phyloP scores from a whole-genome alignment of 1,139 yeast species.

The Insectozyma bohioensis region DNA sequence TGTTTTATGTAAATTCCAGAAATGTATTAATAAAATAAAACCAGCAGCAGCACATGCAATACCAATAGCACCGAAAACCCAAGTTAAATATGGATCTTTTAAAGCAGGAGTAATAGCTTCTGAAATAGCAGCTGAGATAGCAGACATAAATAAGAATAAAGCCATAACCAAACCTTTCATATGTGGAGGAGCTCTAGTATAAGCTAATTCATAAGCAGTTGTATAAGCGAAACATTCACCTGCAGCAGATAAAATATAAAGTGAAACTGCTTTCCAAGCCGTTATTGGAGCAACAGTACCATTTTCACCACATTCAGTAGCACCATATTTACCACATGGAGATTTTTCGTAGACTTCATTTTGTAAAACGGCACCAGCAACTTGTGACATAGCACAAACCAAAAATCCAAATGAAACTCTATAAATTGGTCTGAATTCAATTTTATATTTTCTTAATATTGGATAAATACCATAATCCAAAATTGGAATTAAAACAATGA shows the following conservation, averaged over 20 bases:
- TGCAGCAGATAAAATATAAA: conserved; percentile 57
- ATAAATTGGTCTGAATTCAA: conserved; percentile 37
- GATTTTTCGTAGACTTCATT: conserved; percentile 33
- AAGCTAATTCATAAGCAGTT: conserved; percentile 71
- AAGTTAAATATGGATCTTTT: conserved; percentile 52
- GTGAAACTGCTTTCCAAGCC: conserved; percentile 55
- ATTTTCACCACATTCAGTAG: conserved; percentile 48
- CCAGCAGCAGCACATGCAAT: conserved; percentile 47
- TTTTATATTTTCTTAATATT: conserved; percentile 46
- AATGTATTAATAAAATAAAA: conserved; percentile 41
- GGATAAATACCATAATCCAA: conserved; percentile 62
- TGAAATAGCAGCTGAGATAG: conserved; percentile 58
- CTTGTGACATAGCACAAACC: conserved; percentile 37
- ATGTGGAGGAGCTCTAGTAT: conserved; percentile 63
- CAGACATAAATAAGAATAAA: conserved; percentile 58
- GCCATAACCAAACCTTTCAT: conserved; percentile 73
- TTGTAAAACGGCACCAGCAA: conserved; percentile 43
- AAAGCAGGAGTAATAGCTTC: conserved; percentile 57
- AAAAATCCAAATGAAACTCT: conserved; percentile 38
- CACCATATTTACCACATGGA: conserved; percentile 38
- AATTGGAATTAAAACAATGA: conserved; percentile 63
- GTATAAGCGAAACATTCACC: conserved; percentile 71
- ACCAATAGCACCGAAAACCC: conserved; percentile 55
- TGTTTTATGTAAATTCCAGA: conserved; percentile 51
- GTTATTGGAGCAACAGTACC: conserved; percentile 46